Evolutionary conservation across 2,329 filamentous ascomycete species (phyloP).

Genomic region (Pseudocercospora crystallina): DNA sequence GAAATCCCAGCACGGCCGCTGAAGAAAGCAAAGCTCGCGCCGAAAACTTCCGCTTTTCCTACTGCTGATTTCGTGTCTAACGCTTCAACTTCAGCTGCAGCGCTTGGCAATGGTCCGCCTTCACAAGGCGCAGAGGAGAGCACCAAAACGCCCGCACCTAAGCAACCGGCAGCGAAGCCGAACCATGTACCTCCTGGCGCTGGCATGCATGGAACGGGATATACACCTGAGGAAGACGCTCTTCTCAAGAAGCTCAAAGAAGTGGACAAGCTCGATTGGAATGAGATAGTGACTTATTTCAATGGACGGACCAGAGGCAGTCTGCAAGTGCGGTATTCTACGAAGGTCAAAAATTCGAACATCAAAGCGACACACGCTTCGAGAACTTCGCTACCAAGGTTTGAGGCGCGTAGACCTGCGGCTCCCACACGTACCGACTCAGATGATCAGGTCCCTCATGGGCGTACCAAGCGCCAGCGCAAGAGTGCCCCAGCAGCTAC

Average conservation of each 20-base stretch:
- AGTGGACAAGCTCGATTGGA: constrained; percentile 39
- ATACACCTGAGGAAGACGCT: constrained; percentile 31
- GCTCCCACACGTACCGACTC: constrained; percentile 1
- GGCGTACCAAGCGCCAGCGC: constrained; percentile 10
- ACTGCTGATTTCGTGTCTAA: not conserved
- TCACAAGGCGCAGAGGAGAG: not conserved
- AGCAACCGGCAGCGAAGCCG: not conserved
- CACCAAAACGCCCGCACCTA: not conserved
- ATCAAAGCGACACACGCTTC: not conserved
- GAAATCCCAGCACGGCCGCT: constrained; percentile 32
- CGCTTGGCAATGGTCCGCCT: not conserved
- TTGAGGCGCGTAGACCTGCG: not conserved
- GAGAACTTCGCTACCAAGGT: not conserved
- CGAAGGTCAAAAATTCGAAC: constrained; percentile 7
- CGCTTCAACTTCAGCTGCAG: not conserved
- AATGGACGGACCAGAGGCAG: constrained; percentile 32
- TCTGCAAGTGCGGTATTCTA: constrained; percentile 30
- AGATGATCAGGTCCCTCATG: not conserved
- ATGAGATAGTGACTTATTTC: constrained; percentile 37
- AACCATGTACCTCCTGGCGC: not conserved
- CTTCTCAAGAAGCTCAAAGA: constrained; percentile 44
- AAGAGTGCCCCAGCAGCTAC: constrained; percentile 6
- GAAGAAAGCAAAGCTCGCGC: not conserved
- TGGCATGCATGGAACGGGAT: constrained; percentile 16
- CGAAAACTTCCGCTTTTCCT: not conserved